Evolutionary conservation across 305 asterid species (phyloP).

Genomic region (Fraxinus ornus): DNA sequence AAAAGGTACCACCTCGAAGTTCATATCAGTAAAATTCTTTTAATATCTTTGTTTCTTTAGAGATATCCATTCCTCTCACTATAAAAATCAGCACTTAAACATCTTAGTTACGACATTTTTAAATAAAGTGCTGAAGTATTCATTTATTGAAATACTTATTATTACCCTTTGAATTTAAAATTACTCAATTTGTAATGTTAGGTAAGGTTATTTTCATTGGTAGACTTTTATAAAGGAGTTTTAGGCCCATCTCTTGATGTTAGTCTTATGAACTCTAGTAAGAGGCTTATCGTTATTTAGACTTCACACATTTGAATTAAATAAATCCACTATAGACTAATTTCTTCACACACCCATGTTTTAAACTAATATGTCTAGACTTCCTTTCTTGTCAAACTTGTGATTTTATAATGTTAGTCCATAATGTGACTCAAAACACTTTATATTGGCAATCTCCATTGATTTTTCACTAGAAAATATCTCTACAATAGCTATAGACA

Average conservation of each 20-base stretch:
- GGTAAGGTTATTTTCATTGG: background rate
- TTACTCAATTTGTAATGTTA: background rate
- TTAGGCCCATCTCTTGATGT: background rate
- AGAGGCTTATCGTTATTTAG: background rate
- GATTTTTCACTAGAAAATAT: background rate
- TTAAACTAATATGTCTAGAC: background rate
- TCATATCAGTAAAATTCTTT: background rate
- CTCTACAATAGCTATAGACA: background rate
- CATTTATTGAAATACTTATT: background rate
- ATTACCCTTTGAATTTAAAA: background rate
- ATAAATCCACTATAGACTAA: background rate
- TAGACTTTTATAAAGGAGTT: background rate
- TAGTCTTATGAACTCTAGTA: background rate
- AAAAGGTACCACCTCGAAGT: background rate
- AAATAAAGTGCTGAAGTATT: background rate
- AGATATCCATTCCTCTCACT: background rate
- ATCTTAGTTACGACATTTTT: background rate
- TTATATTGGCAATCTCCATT: background rate
- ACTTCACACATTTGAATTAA: background rate
- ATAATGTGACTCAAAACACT: background rate
- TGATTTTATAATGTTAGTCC: background rate
- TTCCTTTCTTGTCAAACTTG: background rate
- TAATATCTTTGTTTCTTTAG: background rate
- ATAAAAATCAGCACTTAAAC: background rate
- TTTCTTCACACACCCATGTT: background rate